A percentile compares a stretch with the other conserved stretches of the same genome.
phyloP scores from a whole-genome alignment of 2,329 filamentous ascomycete species.

The Biscogniauxia marginata region DNA sequence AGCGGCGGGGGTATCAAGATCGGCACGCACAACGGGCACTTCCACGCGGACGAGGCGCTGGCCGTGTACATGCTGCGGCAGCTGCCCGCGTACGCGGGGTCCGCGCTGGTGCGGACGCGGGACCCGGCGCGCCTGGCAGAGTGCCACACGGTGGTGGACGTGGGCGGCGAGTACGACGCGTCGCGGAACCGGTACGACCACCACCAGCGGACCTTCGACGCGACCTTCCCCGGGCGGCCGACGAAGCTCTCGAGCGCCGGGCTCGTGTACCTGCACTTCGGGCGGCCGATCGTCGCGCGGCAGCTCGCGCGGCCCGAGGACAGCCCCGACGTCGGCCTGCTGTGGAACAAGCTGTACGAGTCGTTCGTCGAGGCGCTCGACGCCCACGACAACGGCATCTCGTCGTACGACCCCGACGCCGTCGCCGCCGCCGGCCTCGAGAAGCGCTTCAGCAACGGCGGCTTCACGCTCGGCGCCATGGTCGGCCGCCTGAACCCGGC shows the following conservation, averaged over 20 bases:
- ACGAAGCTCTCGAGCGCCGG: conserved; percentile 95
- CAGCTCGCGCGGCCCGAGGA: conserved; percentile 55
- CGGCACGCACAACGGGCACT: conserved; percentile 96
- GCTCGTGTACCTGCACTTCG: conserved; percentile 94
- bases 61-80: conserved; percentile 93
- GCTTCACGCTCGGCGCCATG: conserved; percentile 80
- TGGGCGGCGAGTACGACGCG: conserved; percentile 91
- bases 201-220: conserved; percentile 88
- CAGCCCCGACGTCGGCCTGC: conserved; percentile 65
- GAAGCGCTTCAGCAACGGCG: conserved; percentile 80
- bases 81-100: conserved; percentile 74
- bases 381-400: conserved; percentile 95
- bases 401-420: conserved; percentile 70
- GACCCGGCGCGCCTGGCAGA: conserved; percentile 73
- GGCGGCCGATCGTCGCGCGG: conserved; percentile 73
- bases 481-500: conserved; percentile 78
- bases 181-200: conserved; percentile 83
- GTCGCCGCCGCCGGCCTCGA: conserved; percentile 69
- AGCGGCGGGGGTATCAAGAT: conserved; percentile 67
- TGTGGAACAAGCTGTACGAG: conserved; percentile 88
- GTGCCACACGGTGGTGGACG: conserved; percentile 95
- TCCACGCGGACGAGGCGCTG: conserved; percentile 97
- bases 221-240: conserved; percentile 76
- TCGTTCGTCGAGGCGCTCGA: conserved; percentile 95
- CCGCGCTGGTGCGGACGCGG: conserved; percentile 80